Conservation (phyloP, 2,329 filamentous ascomycete species). For the Cadophora sp. region DNA sequence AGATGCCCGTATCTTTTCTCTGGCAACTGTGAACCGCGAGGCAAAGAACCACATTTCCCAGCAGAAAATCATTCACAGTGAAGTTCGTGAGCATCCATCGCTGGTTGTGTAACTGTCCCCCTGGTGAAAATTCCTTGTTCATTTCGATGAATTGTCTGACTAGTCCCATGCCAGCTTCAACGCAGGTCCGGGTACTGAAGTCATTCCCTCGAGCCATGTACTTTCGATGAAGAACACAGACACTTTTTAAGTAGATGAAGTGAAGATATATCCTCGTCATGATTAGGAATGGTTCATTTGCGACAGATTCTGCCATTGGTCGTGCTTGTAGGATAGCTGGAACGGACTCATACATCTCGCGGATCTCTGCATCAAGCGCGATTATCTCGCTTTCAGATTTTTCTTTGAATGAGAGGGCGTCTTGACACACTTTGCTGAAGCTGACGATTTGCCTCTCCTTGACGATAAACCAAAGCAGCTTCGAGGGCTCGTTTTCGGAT, state of each 20-base stretch:
- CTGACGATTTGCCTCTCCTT: conserved; percentile 41
- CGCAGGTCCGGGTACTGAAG: conserved; percentile 33
- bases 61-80: conserved; percentile 41
- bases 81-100: conserved; percentile 41
- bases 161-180: conserved; percentile 34
- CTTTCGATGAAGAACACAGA: conserved; percentile 42
- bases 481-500: conserved; percentile 36
- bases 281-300: conserved; percentile 37
- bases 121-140: conserved; percentile 38
- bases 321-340: conserved; percentile 32
- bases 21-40: conserved; percentile 33
- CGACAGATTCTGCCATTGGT: conserved; percentile 34
- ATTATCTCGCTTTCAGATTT: conserved; percentile 34
- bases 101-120: conserved; percentile 36
- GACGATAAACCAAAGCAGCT: conserved; percentile 44
- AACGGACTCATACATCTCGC: conserved; percentile 31
- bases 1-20: conserved; percentile 17
- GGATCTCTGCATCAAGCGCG: conserved; percentile 36
- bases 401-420: conserved; percentile 41
- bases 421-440: conserved; percentile 41
- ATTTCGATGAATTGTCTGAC: conserved; percentile 38
- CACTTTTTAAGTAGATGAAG: conserved; percentile 40
- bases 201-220: conserved; percentile 35
- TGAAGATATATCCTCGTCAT: conserved; percentile 37
- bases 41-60: conserved; percentile 40